Percentiles rank a stretch among this genome's conserved stretches.
These are phyloP conservation scores for Pseudozyma sp. DNA, from an alignment of 1,284 basidiomycete genomes.

Conservation along the genomic window DNA sequence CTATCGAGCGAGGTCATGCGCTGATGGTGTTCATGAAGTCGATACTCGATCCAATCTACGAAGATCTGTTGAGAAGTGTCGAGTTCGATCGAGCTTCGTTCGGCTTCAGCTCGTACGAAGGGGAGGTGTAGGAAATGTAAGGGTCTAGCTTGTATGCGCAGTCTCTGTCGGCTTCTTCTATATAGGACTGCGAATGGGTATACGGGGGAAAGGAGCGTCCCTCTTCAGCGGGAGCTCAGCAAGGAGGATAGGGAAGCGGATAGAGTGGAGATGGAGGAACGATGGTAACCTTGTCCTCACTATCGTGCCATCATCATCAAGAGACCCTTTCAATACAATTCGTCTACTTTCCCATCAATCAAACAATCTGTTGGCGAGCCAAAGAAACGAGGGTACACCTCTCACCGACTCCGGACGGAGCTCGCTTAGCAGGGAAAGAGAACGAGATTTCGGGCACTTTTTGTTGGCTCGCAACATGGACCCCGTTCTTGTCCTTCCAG, in stretches of 20 bases:
- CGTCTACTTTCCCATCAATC: too few relatives aligned
- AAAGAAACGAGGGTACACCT: too few relatives aligned
- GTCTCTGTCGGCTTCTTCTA: not conserved
- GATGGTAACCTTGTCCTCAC: not conserved
- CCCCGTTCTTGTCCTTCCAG: not conserved
- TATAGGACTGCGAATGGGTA: not conserved
- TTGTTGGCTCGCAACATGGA: too few relatives aligned
- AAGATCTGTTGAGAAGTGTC: not conserved
- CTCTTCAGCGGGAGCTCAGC: not conserved
- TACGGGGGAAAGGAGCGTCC: not conserved
- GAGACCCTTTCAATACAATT: too few relatives aligned
- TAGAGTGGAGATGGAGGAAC: not conserved
- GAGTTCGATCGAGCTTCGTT: not conserved
- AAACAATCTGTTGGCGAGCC: too few relatives aligned
- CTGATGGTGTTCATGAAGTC: not conserved
- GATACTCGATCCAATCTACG: not conserved
- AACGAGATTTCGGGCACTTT: too few relatives aligned
- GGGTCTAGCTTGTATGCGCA: conserved; percentile 1
- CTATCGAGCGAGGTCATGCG: not conserved
- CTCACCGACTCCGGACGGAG: too few relatives aligned
- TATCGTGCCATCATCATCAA: too few relatives aligned
- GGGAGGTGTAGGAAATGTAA: not conserved
- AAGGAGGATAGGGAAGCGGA: not conserved
- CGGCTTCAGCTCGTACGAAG: not conserved
- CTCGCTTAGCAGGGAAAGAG: too few relatives aligned